Evolutionary conservation across 805 yeast genomes (phyloP).

Genomic region (Brettanomyces custersianus): DNA sequence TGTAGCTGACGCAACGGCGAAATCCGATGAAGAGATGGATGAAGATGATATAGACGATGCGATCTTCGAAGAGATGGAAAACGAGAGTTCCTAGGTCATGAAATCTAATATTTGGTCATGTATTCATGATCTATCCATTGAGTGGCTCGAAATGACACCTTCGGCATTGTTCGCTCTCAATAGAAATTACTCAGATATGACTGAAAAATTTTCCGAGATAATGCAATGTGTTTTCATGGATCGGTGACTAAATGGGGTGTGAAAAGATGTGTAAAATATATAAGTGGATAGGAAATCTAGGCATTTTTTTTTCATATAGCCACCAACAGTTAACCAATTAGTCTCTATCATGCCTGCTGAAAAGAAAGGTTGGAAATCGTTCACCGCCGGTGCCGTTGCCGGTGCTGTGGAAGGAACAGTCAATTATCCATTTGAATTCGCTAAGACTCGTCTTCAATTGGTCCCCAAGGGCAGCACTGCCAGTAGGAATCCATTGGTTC

Average conservation of each 20-base stretch:
- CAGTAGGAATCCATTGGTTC: slow-evolving; percentile 75
- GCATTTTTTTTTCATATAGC: too few relatives aligned
- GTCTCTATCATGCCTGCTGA: too few relatives aligned
- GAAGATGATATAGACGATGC: slow-evolving; percentile 18
- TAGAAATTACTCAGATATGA: too few relatives aligned
- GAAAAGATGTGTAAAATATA: not conserved
- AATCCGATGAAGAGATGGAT: slow-evolving; percentile 32
- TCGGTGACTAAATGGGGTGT: too few relatives aligned
- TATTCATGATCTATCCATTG: too few relatives aligned
- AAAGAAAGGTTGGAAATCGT: slow-evolving; percentile 55
- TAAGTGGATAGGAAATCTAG: not conserved
- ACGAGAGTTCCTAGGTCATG: too few relatives aligned
- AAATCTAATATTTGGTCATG: too few relatives aligned
- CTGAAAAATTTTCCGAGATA: too few relatives aligned
- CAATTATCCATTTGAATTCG: slow-evolving; percentile 95
- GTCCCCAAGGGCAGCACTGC: slow-evolving; percentile 54
- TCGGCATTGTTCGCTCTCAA: too few relatives aligned
- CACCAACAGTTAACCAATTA: too few relatives aligned
- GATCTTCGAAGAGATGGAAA: slow-evolving; percentile 5
- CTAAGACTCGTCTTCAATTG: slow-evolving; percentile 86
- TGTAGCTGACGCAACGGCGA: slow-evolving; percentile 20
- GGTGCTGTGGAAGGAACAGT: slow-evolving; percentile 92
- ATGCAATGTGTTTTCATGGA: too few relatives aligned
- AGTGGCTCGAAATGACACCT: too few relatives aligned
- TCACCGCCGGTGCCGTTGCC: slow-evolving; percentile 92